A percentile compares a stretch with the other conserved stretches of the same genome.
Conservation (phyloP, 176 grass and related monocot species). For the Urochloa ruziziensis region DNA sequence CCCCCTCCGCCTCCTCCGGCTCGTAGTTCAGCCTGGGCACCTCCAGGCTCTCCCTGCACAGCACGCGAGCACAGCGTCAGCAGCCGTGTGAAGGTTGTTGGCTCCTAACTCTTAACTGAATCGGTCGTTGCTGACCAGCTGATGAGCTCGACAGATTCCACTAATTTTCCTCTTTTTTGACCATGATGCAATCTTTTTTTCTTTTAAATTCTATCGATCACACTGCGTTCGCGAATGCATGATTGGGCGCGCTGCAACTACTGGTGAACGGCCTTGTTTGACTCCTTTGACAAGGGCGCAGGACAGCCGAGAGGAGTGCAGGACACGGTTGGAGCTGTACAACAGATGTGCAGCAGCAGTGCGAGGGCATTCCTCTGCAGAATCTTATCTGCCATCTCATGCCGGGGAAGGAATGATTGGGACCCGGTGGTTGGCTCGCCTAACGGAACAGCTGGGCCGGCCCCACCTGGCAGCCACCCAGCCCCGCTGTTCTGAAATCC, state of each 20-base stretch:
- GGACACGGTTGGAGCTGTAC: not conserved
- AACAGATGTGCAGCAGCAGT: constrained; percentile 1
- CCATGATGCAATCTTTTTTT: not conserved
- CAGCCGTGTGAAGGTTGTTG: not conserved
- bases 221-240: not conserved
- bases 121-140: not conserved
- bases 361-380: not conserved
- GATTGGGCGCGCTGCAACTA: not conserved
- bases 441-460: constrained; percentile 21
- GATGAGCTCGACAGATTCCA: not conserved
- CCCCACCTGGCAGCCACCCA: not conserved
- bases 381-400: constrained; percentile 28
- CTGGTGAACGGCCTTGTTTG: not conserved
- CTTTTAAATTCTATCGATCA: not conserved
- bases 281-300: not conserved
- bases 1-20: not conserved
- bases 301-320: not conserved
- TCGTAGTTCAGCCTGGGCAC: constrained; percentile 54
- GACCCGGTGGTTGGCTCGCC: constrained; percentile 28
- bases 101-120: not conserved
- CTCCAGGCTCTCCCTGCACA: constrained; percentile 63
- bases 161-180: not conserved
- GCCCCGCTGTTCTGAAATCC: not conserved
- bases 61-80: constrained; percentile 4
- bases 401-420: constrained; percentile 19